Percentiles rank a stretch among this genome's conserved stretches.
phyloP scores from a whole-genome alignment of 1,284 basidiomycete genomes.

The Leucoagaricus sp. region DNA sequence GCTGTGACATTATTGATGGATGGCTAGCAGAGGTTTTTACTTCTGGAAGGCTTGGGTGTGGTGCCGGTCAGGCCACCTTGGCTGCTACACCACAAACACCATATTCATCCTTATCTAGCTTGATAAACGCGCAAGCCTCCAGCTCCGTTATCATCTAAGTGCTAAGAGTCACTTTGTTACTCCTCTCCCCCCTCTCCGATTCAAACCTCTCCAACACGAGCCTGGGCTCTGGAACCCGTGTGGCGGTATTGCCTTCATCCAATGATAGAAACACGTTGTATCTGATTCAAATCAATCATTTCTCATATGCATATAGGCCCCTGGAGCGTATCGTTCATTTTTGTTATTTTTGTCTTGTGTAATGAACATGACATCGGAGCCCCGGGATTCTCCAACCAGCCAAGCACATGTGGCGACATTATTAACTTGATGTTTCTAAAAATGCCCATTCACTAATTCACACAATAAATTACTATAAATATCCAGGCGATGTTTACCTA shows the following conservation, averaged over 20 bases:
- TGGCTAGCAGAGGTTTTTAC: too few species aligned
- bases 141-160: conserved; percentile 1
- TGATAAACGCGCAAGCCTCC: background rate
- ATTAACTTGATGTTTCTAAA: background rate
- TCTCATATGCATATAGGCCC: too few species aligned
- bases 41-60: background rate
- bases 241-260: background rate
- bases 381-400: background rate
- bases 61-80: background rate
- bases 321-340: background rate
- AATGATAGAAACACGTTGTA: background rate
- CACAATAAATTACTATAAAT: background rate
- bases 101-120: background rate
- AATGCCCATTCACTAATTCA: background rate
- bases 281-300: too few species aligned
- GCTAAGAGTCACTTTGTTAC: too few species aligned
- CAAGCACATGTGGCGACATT: background rate
- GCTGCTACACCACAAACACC: background rate
- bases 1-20: too few species aligned
- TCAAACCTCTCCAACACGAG: background rate
- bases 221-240: background rate
- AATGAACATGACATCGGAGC: background rate
- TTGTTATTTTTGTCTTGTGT: background rate
- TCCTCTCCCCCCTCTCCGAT: background rate
- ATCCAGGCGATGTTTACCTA: background rate